Percentiles rank a stretch among this genome's conserved stretches.
Conservation (phyloP, 2,329 filamentous ascomycete genomes). For the Pseudogymnoascus sp. region DNA sequence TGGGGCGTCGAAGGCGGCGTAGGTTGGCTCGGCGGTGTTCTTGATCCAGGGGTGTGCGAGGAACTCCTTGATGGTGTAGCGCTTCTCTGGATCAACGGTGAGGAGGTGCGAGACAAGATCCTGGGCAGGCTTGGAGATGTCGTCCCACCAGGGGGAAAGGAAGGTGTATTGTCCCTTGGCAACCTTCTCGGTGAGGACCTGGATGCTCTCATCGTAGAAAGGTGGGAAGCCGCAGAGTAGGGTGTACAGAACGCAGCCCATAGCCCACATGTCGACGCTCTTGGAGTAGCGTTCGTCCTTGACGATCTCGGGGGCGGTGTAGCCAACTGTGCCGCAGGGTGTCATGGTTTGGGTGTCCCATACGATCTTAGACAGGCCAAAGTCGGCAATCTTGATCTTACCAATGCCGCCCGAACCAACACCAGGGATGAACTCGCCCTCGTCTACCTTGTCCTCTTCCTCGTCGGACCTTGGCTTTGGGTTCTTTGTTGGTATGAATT, state of each 20-base stretch:
- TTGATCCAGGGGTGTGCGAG: constrained; percentile 91
- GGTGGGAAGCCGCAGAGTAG: constrained; percentile 95
- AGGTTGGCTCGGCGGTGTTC: constrained; percentile 58
- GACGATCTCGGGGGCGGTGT: constrained; percentile 96
- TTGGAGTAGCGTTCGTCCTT: constrained; percentile 99
- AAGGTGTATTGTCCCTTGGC: constrained; percentile 96
- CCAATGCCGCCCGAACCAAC: constrained; percentile 85
- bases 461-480: constrained; percentile 77
- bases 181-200: constrained; percentile 94
- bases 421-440: constrained; percentile 83
- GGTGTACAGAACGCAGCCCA: constrained; percentile 95
- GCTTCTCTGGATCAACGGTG: constrained; percentile 89
- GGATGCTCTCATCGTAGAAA: constrained; percentile 97
- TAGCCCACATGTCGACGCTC: constrained; percentile 98
- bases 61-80: constrained; percentile 89
- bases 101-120: constrained; percentile 89
- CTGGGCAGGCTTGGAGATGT: constrained; percentile 90
- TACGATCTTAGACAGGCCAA: constrained; percentile 93
- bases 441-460: constrained; percentile 94
- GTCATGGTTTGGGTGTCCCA: constrained; percentile 99
- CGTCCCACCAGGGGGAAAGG: constrained; percentile 98
- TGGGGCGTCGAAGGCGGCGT: constrained; percentile 59
- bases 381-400: constrained; percentile 94
- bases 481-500: constrained; percentile 69
- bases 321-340: constrained; percentile 96